A percentile compares a stretch with the other conserved stretches of the same genome.
phyloP scores from a whole-genome alignment of 306 rosid genomes.

The Citrullus colocynthis region DNA sequence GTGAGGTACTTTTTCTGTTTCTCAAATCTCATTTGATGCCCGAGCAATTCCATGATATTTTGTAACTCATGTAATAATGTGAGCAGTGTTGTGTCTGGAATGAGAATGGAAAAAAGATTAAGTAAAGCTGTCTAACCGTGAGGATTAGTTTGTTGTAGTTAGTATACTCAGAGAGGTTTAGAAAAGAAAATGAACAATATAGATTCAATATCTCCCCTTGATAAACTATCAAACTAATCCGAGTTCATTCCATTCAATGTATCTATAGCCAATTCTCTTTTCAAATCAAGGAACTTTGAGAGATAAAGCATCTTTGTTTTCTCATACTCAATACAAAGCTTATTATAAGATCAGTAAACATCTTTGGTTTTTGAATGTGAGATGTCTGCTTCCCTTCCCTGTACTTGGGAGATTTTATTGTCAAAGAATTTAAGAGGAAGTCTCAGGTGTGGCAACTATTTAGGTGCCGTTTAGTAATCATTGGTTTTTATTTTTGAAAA shows the following conservation, averaged over 20 bases:
- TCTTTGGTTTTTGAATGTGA: neutral
- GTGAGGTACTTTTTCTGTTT: slow-evolving; percentile 35
- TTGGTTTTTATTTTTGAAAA: too few species aligned
- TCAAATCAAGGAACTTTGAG: neutral
- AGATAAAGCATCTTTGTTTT: neutral
- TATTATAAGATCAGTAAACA: neutral
- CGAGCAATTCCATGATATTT: neutral
- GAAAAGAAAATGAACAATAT: neutral
- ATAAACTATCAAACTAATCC: too few species aligned
- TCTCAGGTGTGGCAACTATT: neutral
- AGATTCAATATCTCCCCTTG: too few species aligned
- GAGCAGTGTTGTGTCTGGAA: neutral
- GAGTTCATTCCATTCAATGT: neutral
- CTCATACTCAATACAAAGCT: neutral
- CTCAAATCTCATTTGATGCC: neutral
- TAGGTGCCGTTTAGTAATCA: too few species aligned
- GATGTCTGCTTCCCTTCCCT: neutral
- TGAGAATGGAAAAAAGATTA: neutral
- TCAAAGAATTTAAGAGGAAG: neutral
- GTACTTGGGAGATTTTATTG: neutral
- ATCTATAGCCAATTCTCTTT: neutral
- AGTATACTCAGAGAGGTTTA: neutral
- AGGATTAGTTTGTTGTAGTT: neutral
- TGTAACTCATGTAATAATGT: neutral
- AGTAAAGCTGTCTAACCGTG: neutral